Percentiles rank a stretch among this genome's conserved stretches.
Conservation (phyloP, 2,329 filamentous ascomycete genomes). For the Esteya vermicola region DNA sequence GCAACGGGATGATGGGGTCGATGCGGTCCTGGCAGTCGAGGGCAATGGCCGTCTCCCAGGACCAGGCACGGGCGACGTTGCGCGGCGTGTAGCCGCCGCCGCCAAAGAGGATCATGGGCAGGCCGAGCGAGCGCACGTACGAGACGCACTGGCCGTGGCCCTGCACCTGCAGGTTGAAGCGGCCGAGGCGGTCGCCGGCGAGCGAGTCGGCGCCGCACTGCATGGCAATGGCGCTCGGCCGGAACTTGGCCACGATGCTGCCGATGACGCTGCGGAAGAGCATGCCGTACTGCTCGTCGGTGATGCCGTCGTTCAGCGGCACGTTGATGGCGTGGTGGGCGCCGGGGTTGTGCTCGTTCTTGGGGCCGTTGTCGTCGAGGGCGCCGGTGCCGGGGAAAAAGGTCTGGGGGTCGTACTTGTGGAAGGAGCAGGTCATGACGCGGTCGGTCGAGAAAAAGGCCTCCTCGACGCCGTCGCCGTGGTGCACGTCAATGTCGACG, state of each 20-base stretch:
- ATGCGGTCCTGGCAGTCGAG: conserved; percentile 62
- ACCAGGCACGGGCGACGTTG: conserved; percentile 94
- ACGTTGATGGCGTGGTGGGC: conserved; percentile 86
- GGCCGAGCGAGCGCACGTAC: conserved; percentile 66
- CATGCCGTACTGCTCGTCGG: conserved; percentile 73
- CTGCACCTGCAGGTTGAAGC: conserved; percentile 93
- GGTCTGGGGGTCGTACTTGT: conserved; percentile 74
- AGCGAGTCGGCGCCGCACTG: conserved; percentile 94
- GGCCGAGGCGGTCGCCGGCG: conserved; percentile 81
- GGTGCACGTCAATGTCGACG: conserved; percentile 82
- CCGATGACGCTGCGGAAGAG: conserved; percentile 75
- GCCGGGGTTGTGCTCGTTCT: conserved; percentile 70
- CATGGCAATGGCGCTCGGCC: conserved; percentile 80
- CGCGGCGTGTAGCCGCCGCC: conserved; percentile 93
- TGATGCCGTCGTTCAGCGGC: conserved; percentile 79
- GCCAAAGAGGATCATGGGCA: conserved; percentile 82
- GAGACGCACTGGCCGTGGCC: conserved; percentile 86
- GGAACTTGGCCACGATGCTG: conserved; percentile 66
- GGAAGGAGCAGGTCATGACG: conserved; percentile 84
- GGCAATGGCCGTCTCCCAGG: conserved; percentile 86
- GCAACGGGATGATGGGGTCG: conserved; percentile 56
- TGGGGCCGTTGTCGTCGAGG: conserved; percentile 71
- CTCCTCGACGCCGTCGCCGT: conserved; percentile 75
- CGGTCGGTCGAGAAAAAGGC: conserved; percentile 74
- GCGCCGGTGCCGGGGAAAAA: conserved; percentile 92